Evolutionary conservation across 345 rosid genomes (phyloP), one percentile per base, ranked within the genome.

Genomic region (Citrus sp.): DNA sequence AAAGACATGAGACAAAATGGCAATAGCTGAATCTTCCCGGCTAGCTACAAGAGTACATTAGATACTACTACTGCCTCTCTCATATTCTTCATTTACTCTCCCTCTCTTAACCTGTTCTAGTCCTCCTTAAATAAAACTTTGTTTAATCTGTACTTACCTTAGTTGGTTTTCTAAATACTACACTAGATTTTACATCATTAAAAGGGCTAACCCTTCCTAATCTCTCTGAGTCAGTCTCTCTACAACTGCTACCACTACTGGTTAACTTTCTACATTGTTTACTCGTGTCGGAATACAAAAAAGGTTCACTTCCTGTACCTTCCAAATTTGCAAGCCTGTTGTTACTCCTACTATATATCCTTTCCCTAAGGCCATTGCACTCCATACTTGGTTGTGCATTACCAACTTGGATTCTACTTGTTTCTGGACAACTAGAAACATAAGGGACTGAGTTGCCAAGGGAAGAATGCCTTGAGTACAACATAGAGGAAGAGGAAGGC

Each of bases 401-500:
- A 62, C 80, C 77, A 69, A 71, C 49, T 72, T 67, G 79, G 79
- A 74, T 80, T 77, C 84, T 54, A 37, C 84, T 62, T 38, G 81
- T 80, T 81, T 79, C 81, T 0, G 80, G 32, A 9, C 71, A 79
- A 70, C 84, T 85, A 12, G 86, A 73, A 59, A 77, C 82, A 67
- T 54, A 49, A 32, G 72, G 84, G 60, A 81, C 79, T 6, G 62
- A 56, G 56, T 82, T 75, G 42, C 83, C 77, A 35, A 78, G 78
- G 7, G 86, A 85, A 9, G 88, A 85, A 62, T 81, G 83, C 77
- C 82, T 88, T 2, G 89, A 77, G 80, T 81, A 82, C 80, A 77
- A 65, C 27, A 95, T 94, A 34, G 93, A 88, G 24, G 97, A 82
- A 59, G 90, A 85, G 16, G 94, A 86, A 12, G 95, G 83, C 10